Evolutionary conservation across 257 asterid genomes (phyloP), one percentile per base, ranked within the genome.

Genomic region (Haberlea rhodopensis): DNA sequence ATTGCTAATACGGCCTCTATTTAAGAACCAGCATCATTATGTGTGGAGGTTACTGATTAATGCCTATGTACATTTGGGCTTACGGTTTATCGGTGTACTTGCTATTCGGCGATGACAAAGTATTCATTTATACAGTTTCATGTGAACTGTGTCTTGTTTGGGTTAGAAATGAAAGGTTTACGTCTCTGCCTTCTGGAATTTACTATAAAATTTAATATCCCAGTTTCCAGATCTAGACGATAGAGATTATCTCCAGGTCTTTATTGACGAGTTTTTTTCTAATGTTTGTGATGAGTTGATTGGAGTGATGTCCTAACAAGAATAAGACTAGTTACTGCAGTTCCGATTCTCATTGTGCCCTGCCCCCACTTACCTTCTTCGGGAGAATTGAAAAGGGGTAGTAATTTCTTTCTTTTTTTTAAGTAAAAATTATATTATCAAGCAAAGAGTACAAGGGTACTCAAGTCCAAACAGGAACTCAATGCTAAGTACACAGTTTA

Each of bases 101-200:
- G 25, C 31, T 43, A 27, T 63, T 70, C 23, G 55, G 58, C 43
- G 8, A 16, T 18, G 67, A n/a, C 43, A 32, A 31, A 48, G n/a
- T n/a, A 51, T 23, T 8, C 10, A 31, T 40, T 0, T 55, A 2
- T 21, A 26, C 24, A 27, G n/a, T 24, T 19, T 15, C n/a, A 43
- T 71, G 24, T 24, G 24, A 32, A 31, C 55, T n/a, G n/a, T n/a
- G n/a, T n/a, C n/a, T n/a, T n/a, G n/a, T n/a, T n/a, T n/a, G n/a
- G n/a, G n/a, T n/a, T n/a, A n/a, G 62, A n/a, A n/a, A 34, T 53
- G 27, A 19, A 32, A 11, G 55, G 29, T 18, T 54, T 25, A 19
- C 9, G n/a, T 21, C 29, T 51, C 5, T 53, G 25, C 25, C 13
- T 8, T 4, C 3, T 20, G 29, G 26, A 3, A 32, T 53, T 51